phyloP scores from a whole-genome alignment of 148 eudicot genomes.

The Silene uniflora region DNA sequence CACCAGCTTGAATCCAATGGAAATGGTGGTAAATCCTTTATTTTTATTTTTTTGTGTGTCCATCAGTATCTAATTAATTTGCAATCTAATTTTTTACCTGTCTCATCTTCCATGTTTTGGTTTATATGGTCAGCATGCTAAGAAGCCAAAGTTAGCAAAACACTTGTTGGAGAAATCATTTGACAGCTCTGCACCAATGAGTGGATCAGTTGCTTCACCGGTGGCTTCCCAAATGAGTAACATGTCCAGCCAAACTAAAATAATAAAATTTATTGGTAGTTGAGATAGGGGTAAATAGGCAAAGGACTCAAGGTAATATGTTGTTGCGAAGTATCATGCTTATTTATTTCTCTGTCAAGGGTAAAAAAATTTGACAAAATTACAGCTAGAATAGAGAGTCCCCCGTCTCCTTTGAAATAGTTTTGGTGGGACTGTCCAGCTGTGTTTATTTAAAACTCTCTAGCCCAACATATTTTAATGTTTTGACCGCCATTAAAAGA shows the following conservation, averaged over 20 bases:
- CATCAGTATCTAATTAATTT: not conserved
- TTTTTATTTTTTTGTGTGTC: not conserved
- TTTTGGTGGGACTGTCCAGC: not conserved
- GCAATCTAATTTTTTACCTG: conserved; percentile 7
- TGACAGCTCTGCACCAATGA: conserved; percentile 49
- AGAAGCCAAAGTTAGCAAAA: conserved; percentile 62
- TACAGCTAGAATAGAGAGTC: not conserved
- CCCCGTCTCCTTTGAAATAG: not conserved
- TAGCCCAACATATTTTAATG: not conserved
- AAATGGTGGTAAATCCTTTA: conserved; percentile 47
- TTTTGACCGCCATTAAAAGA: not conserved
- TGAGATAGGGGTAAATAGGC: conserved; percentile 64
- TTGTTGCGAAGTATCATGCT: not conserved
- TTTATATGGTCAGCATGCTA: conserved; percentile 54
- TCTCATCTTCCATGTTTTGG: conserved; percentile 31
- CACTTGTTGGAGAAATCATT: conserved; percentile 60
- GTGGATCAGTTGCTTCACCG: conserved; percentile 74
- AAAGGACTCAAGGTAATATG: conserved; percentile 66
- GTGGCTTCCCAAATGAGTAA: conserved; percentile 86
- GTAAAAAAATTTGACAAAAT: not conserved
- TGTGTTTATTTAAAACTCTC: not conserved
- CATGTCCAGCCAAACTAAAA: conserved; percentile 74
- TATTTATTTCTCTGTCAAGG: not conserved
- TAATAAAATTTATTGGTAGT: conserved; percentile 68
- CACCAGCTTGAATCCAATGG: conserved; percentile 71